Evolutionary conservation across 1,139 yeast species (phyloP), one percentile per base, ranked within the genome.

Genomic region (Trichomonascaceae sp.): DNA sequence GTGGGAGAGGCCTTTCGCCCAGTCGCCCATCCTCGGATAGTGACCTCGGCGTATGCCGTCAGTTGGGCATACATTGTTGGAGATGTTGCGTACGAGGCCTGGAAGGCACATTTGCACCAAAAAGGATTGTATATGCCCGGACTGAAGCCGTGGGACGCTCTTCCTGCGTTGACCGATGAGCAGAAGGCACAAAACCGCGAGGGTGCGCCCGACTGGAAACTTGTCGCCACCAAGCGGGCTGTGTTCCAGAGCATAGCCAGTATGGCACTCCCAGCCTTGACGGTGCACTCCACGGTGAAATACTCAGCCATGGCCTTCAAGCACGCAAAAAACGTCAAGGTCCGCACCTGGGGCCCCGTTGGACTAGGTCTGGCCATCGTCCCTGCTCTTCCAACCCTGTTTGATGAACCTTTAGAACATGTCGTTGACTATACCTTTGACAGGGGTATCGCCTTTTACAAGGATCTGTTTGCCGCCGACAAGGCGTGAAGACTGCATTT

Each of bases 1-100:
- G 74, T 81, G 43, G 93, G 93, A 16, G 93, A 81, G 52, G 78
- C 89, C n/a, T 81, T 81, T 57, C 66, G 93, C 36, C 93, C 93
- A 0, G 79, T 81, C 14, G 89, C 84, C 5, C 79, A 75, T 47
- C 87, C 92, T 1, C 47, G 48, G 27, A 39, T 76, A 25, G 92
- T 81, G 14, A 65, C 62, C 16, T 45, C 71, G 1, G 80, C 89
- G 25, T 81, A 81, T 52, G 84, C 76, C 18, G 59, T 81, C 26
- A 76, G 87, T 4, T 81, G 93, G 93, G 59, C 71, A 1, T 81
- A 81, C 51, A 64, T 81, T 22, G 51, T 76, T 22, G 87, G 87
- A n/a, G 93, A 80, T 57, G 92, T 80, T 22, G 67, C 74, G 6
- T 76, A 68, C 47, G 80, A 76, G 40, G 66, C 82, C 1, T 81